Evolutionary conservation across 2,329 filamentous ascomycete genomes (phyloP), one percentile per base, ranked within the genome.

Genomic region (Bipolaris zeicola): DNA sequence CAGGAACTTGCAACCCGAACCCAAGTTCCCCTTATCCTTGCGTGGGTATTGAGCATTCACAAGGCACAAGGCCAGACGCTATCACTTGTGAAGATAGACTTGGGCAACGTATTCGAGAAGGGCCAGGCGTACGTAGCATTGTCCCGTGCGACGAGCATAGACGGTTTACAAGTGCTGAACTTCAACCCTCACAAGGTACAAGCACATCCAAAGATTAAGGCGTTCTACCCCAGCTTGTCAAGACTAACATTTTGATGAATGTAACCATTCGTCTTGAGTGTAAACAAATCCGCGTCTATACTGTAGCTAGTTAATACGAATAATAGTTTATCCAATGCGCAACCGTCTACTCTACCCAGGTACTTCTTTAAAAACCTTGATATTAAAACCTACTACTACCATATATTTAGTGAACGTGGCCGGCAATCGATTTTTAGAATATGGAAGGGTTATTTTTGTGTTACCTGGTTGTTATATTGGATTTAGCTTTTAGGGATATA

Each of bases 91-190:
- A 96, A 96, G 71, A 95, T 99, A 22, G 92, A 99, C 72, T 82
- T 99, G 0, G 90, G 91, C 31, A 89, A 87, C 59, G 91, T 96
- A 1, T 99, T 99, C 68, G 95, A 99, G 74, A 97, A 96, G 76
- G 95, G 95, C 0, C 95, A 99, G 76, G 95, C 95, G 6, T 99
- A 99, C 71, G 95, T 99, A 48, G 95, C 95, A 48, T 85, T 99
- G 13, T 96, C 91, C 80, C 90, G 95, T 77, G 95, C 95, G 13
- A 96, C 92, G 1, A 90, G 84, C 56, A 92, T 97, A 78, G 84
- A 87, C 18, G 95, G 95, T 0, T 79, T 99, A 16, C 92, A 96
- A 71, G 93, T 99, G 11, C 77, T 94, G 46, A 84, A 91, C 33
- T 99, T 99, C 68, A 90, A 97, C 68, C 90, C 91, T 64, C 84